Conservation (phyloP, 352 stramenopile genomes). For the Globisporangium radiosum region DNA sequence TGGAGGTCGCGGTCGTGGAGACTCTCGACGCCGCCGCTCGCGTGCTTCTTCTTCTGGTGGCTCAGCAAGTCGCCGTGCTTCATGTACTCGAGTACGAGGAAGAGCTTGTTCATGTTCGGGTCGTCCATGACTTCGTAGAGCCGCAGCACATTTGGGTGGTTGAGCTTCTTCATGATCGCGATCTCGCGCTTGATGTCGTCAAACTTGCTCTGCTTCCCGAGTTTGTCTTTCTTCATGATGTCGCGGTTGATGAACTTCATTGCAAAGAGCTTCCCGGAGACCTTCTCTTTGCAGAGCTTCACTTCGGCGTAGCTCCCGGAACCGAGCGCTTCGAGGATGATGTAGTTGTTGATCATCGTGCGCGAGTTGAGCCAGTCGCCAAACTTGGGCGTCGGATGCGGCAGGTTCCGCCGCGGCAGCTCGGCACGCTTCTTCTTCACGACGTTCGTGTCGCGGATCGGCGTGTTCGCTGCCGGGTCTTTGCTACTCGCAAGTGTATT, state of each 20-base stretch:
- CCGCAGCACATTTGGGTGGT: conserved; percentile 92
- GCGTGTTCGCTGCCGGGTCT: conserved; percentile 6
- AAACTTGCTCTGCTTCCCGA: conserved; percentile 72
- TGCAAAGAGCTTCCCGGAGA: conserved; percentile 64
- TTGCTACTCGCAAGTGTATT: conserved; percentile 11
- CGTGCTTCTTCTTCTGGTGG: conserved; percentile 69
- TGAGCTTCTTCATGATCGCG: conserved; percentile 96
- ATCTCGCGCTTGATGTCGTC: conserved; percentile 92
- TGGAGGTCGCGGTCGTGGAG: conserved; percentile 67
- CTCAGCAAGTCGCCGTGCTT: conserved; percentile 69
- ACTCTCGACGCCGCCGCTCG: conserved; percentile 21
- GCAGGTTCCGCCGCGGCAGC: conserved; percentile 65
- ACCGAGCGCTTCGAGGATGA: conserved; percentile 83
- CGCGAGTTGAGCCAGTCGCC: conserved; percentile 80
- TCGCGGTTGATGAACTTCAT: conserved; percentile 88
- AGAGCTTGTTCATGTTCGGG: conserved; percentile 90
- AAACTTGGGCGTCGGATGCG: conserved; percentile 72
- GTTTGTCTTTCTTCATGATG: conserved; percentile 82
- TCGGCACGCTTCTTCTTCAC: conserved; percentile 82
- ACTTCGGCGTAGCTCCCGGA: conserved; percentile 88
- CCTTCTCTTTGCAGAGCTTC: conserved; percentile 83
- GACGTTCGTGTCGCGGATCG: conserved; percentile 70
- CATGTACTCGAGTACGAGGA: conserved; percentile 97
- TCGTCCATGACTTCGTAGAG: conserved; percentile 96
- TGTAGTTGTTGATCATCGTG: conserved; percentile 94